These are phyloP conservation scores for Cladophialophora immunda DNA, from an alignment of 2,329 filamentous ascomycete species.

Conservation along the genomic window DNA sequence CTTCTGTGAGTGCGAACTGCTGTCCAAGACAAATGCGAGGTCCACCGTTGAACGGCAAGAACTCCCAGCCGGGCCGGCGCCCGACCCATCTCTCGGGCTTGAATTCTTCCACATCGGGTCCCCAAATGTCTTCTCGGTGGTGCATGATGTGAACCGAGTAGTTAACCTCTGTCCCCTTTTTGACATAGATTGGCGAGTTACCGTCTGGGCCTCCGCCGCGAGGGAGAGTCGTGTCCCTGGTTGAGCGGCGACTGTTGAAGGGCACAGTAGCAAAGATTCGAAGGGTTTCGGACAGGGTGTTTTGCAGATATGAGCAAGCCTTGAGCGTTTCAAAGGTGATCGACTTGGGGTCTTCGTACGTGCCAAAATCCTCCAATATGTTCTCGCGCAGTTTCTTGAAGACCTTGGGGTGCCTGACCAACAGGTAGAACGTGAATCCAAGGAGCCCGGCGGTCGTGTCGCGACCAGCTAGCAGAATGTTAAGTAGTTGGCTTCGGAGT, in stretches of 20 bases:
- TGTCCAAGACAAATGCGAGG: constrained; percentile 50
- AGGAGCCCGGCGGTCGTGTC: constrained; percentile 62
- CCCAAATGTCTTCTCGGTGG: constrained; percentile 48
- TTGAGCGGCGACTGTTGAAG: constrained; percentile 53
- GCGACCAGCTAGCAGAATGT: constrained; percentile 62
- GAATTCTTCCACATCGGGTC: constrained; percentile 53
- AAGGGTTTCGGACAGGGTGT: constrained; percentile 46
- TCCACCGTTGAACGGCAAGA: constrained; percentile 42
- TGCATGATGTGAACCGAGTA: constrained; percentile 61
- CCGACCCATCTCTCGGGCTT: constrained; percentile 74
- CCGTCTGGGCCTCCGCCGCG: constrained; percentile 68
- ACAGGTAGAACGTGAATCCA: constrained; percentile 58
- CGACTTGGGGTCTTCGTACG: constrained; percentile 47
- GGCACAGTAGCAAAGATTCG: constrained; percentile 59
- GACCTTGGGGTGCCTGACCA: constrained; percentile 51
- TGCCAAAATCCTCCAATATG: constrained; percentile 52
- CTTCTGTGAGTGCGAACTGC: constrained; percentile 80
- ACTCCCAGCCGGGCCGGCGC: constrained; percentile 75
- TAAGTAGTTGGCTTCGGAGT: constrained; percentile 59
- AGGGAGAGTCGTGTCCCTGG: constrained; percentile 54
- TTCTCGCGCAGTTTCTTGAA: constrained; percentile 50
- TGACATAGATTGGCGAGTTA: constrained; percentile 47
- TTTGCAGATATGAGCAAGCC: constrained; percentile 49
- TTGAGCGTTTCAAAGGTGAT: constrained; percentile 56
- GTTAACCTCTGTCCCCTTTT: constrained; percentile 54